A percentile compares a stretch with the other conserved stretches of the same genome.
Evolutionary conservation across 2,329 filamentous ascomycete genomes (phyloP).

Genomic region (Lachnellula cervina): DNA sequence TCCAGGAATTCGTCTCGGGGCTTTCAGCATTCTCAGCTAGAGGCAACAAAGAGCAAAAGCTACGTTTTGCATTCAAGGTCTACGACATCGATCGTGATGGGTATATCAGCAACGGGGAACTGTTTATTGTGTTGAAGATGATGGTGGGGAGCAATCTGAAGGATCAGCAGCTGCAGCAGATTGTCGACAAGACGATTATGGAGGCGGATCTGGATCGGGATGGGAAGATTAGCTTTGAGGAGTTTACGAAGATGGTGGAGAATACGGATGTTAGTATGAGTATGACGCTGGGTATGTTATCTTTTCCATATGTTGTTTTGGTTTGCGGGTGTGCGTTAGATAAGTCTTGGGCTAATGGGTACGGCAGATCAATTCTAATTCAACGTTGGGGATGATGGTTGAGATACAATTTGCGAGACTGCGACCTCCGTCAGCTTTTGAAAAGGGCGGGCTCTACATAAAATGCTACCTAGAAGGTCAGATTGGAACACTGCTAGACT

Average conservation of each 20-base stretch:
- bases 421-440: not conserved
- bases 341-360: not conserved
- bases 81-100: slow-evolving; percentile 99
- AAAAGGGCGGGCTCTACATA: not conserved
- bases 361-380: slow-evolving; percentile 27
- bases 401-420: not conserved
- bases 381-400: not conserved
- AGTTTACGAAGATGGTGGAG: slow-evolving; percentile 99
- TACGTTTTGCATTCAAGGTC: slow-evolving; percentile 96
- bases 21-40: slow-evolving; percentile 95
- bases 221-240: slow-evolving; percentile 98
- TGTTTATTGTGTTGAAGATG: slow-evolving; percentile 99
- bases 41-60: slow-evolving; percentile 98
- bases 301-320: not conserved
- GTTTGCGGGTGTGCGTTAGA: not conserved
- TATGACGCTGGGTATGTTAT: slow-evolving; percentile 62
- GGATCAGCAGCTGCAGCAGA: slow-evolving; percentile 97
- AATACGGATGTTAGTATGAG: slow-evolving; percentile 77
- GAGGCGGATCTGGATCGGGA: slow-evolving; percentile 94
- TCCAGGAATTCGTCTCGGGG: slow-evolving; percentile 96
- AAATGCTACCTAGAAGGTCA: not conserved
- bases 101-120: slow-evolving; percentile 96
- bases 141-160: slow-evolving; percentile 99
- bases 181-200: slow-evolving; percentile 99
- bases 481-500: not conserved